Conservation (phyloP, 2,329 filamentous ascomycete genomes). For the Cadophora malorum region DNA sequence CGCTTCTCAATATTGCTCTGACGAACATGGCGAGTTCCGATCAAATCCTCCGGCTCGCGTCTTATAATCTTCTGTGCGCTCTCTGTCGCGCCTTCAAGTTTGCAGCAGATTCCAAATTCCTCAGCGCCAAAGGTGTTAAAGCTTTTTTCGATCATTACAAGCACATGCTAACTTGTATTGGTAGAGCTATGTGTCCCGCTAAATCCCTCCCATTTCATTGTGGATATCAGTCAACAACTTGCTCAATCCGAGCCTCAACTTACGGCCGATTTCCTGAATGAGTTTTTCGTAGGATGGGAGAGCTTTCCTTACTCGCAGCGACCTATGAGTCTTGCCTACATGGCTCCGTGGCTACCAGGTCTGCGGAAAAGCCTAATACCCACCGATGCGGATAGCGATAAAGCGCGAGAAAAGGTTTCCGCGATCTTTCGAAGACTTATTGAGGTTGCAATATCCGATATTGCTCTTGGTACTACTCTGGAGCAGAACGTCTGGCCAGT, state of each 20-base stretch:
- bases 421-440: conserved; percentile 70
- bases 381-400: conserved; percentile 67
- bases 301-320: conserved; percentile 72
- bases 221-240: conserved; percentile 69
- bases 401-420: conserved; percentile 69
- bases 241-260: conserved; percentile 69
- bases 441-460: conserved; percentile 67
- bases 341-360: conserved; percentile 72
- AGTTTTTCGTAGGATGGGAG: conserved; percentile 76
- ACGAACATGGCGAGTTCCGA: conserved; percentile 70
- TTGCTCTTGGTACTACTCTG: conserved; percentile 63
- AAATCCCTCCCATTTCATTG: conserved; percentile 68
- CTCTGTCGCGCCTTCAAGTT: conserved; percentile 74
- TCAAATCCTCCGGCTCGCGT: conserved; percentile 64
- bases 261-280: conserved; percentile 73
- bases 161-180: conserved; percentile 23
- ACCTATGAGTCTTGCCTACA: conserved; percentile 70
- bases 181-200: conserved; percentile 67
- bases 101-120: conserved; percentile 63
- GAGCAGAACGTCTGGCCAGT: conserved; percentile 71
- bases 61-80: conserved; percentile 71
- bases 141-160: background rate
- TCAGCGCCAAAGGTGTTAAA: conserved; percentile 64
- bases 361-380: conserved; percentile 65
- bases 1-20: conserved; percentile 69